Evolutionary conservation across 2,329 filamentous ascomycete species (phyloP).

Genomic region (Clarireedia monteithiana): DNA sequence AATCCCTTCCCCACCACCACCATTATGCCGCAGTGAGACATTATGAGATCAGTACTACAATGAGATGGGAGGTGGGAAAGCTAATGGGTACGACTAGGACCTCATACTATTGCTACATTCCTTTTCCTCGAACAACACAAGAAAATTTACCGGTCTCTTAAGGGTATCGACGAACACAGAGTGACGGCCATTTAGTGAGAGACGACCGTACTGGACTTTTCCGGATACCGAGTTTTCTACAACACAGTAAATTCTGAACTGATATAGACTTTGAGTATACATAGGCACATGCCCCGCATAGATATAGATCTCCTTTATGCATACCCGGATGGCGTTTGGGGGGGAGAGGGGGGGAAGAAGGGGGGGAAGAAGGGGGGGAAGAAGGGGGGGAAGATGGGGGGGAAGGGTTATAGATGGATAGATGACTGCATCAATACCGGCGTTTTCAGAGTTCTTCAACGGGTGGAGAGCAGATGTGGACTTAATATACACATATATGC

Average conservation of each 20-base stretch:
- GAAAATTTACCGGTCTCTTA: conserved; percentile 59
- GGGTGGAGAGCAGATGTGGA: not conserved
- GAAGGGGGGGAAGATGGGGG: too few relatives aligned
- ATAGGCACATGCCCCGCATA: not conserved
- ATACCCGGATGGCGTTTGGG: not conserved
- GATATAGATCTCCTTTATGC: not conserved
- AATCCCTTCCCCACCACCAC: not conserved
- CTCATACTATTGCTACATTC: conserved; percentile 83
- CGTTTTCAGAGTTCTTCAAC: not conserved
- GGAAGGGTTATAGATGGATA: not conserved
- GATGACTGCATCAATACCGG: not conserved
- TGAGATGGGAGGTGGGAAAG: not conserved
- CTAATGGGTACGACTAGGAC: conserved; percentile 33
- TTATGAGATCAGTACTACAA: not conserved
- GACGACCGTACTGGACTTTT: not conserved
- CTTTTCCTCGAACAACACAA: conserved; percentile 83
- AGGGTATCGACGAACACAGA: conserved; percentile 23
- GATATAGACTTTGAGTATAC: not conserved
- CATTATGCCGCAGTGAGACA: not conserved
- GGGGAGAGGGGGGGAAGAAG: too few relatives aligned
- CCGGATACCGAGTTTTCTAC: not conserved
- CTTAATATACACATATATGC: too few relatives aligned
- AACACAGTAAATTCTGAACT: not conserved
- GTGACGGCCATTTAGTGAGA: conserved; percentile 3
- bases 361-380: too few relatives aligned